Evolutionary conservation across 1,139 yeast genomes (phyloP).

Genomic region (Kodamaea anthophila): DNA sequence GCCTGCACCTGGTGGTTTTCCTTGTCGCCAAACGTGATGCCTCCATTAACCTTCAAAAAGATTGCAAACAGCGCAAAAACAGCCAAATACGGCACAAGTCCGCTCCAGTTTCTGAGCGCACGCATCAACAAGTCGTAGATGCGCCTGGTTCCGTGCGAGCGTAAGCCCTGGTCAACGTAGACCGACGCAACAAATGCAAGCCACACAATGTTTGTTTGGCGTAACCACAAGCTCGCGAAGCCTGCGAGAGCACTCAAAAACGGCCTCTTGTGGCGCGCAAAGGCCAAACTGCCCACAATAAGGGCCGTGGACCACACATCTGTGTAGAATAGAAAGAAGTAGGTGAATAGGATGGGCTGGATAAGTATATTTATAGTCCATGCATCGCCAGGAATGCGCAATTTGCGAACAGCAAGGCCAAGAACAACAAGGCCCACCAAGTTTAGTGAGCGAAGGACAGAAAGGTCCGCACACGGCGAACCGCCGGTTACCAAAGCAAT

Average conservation of each 20-base stretch:
- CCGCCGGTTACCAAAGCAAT: slow-evolving; percentile 16
- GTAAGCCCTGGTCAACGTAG: slow-evolving; percentile 42
- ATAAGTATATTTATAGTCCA: slow-evolving; percentile 46
- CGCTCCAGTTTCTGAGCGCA: slow-evolving; percentile 19
- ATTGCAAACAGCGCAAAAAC: slow-evolving; percentile 48
- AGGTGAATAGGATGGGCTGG: slow-evolving; percentile 69
- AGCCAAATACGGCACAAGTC: slow-evolving; percentile 45
- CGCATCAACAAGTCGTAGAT: slow-evolving; percentile 15
- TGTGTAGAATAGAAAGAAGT: slow-evolving; percentile 77
- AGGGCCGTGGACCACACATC: slow-evolving; percentile 87
- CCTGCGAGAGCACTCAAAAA: slow-evolving; percentile 42
- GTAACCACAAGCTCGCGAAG: slow-evolving; percentile 57
- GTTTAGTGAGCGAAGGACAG: slow-evolving; percentile 52
- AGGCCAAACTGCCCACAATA: slow-evolving; percentile 38
- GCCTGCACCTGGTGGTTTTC: slow-evolving; percentile 68
- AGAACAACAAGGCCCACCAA: slow-evolving; percentile 48
- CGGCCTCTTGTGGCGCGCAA: slow-evolving; percentile 23
- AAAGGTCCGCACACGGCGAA: slow-evolving; percentile 29
- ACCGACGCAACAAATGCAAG: slow-evolving; percentile 54
- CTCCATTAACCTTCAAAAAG: slow-evolving; percentile 62
- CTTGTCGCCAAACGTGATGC: slow-evolving; percentile 85
- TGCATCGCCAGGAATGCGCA: slow-evolving; percentile 30
- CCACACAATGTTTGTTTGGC: slow-evolving; percentile 94
- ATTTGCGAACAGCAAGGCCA: slow-evolving; percentile 35
- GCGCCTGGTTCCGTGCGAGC: slow-evolving; percentile 10